Evolutionary conservation across 768 basidiomycete genomes (phyloP).

Genomic region (Pulveroboletus sp.): DNA sequence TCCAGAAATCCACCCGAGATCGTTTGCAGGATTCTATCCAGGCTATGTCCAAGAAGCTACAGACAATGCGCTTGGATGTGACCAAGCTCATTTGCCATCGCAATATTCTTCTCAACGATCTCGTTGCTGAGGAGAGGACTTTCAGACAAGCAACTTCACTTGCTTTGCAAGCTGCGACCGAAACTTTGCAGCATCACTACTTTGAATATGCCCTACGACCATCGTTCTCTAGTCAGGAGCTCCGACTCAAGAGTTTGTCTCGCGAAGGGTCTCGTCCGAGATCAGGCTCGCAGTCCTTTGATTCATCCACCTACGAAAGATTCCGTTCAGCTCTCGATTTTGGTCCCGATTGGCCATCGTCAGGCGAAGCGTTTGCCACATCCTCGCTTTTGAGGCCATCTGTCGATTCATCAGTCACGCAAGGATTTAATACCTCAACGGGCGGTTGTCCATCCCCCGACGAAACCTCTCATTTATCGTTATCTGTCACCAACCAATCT

Average conservation of each 20-base stretch:
- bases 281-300: conserved; percentile 29
- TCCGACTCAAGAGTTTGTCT: conserved; percentile 10
- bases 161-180: conserved; percentile 71
- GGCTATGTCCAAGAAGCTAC: conserved; percentile 59
- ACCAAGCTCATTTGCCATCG: conserved; percentile 73
- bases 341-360: conserved; percentile 45
- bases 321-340: conserved; percentile 69
- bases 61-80: conserved; percentile 65
- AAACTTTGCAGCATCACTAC: conserved; percentile 50
- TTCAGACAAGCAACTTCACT: conserved; percentile 63
- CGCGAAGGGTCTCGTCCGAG: conserved; percentile 9
- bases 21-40: conserved; percentile 61
- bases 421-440: conserved; percentile 28
- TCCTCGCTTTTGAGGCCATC: conserved; percentile 32
- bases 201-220: conserved; percentile 30
- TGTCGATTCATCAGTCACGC: conserved; percentile 36
- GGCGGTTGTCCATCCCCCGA: conserved; percentile 31
- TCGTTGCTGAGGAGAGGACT: conserved; percentile 64
- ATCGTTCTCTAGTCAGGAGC: conserved; percentile 35
- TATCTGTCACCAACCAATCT: conserved; percentile 17
- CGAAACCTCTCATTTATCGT: conserved; percentile 21
- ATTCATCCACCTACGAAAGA: conserved; percentile 51
- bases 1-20: conserved; percentile 80
- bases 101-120: conserved; percentile 67
- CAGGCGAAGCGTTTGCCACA: conserved; percentile 35